Evolutionary conservation across 768 basidiomycete species (phyloP).

Genomic region (Candolleomyces eurysporus): DNA sequence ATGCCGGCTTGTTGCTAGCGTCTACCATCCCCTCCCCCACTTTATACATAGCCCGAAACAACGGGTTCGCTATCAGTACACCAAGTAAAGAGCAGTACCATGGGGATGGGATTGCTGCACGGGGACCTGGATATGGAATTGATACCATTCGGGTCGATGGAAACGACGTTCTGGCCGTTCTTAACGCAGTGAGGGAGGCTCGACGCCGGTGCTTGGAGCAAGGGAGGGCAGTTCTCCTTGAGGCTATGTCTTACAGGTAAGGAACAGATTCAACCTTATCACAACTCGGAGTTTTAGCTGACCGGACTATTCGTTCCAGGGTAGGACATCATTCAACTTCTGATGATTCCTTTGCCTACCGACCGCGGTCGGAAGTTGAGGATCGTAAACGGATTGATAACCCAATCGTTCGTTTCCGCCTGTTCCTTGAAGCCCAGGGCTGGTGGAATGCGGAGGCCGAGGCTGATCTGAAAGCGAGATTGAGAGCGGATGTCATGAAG

Average conservation of each 20-base stretch:
- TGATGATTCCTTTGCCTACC: constrained; percentile 94
- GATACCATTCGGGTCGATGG: constrained; percentile 93
- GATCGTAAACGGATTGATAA: constrained; percentile 90
- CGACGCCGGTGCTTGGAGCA: constrained; percentile 70
- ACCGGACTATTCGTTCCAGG: constrained; percentile 30
- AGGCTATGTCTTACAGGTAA: constrained; percentile 89
- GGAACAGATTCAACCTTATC: constrained; percentile 13
- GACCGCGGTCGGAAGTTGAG: constrained; percentile 86
- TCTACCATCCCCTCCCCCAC: constrained; percentile 76
- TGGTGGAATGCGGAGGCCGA: constrained; percentile 87
- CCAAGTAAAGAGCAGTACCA: constrained; percentile 86
- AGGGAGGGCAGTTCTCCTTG: constrained; percentile 78
- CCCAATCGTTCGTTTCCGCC: constrained; percentile 80
- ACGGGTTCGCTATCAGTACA: constrained; percentile 95
- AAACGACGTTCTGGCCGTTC: constrained; percentile 86
- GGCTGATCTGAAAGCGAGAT: constrained; percentile 59
- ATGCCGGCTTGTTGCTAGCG: constrained; percentile 82
- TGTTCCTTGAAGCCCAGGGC: constrained; percentile 76
- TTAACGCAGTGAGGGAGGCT: constrained; percentile 70
- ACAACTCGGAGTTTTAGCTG: neutral
- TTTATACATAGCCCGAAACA: constrained; percentile 74
- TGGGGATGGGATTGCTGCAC: constrained; percentile 89
- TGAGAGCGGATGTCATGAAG: constrained; percentile 72
- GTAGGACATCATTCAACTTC: constrained; percentile 96
- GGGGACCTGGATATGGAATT: constrained; percentile 90